phyloP scores from a whole-genome alignment of 495 filamentous ascomycete species.

The Neurospora hispaniola region DNA sequence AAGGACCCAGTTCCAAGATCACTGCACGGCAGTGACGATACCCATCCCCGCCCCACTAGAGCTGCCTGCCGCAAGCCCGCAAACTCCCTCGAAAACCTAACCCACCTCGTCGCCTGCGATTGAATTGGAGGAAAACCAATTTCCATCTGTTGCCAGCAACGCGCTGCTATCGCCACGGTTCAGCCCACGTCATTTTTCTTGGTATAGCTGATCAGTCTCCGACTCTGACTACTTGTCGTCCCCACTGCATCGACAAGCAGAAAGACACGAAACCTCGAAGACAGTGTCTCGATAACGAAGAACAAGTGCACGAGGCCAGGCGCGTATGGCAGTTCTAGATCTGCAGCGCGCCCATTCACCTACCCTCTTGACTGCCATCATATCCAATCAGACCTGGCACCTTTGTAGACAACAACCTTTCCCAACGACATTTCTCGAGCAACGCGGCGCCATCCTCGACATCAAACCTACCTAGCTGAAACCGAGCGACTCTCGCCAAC shows the following conservation, averaged over 20 bases:
- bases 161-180: not conserved
- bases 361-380: not conserved
- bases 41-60: not conserved
- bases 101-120: not conserved
- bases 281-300: not conserved
- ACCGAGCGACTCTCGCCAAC: slow-evolving; percentile 3
- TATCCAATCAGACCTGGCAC: not conserved
- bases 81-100: not conserved
- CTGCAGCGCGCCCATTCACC: not conserved
- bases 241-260: not conserved
- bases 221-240: not conserved
- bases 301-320: not conserved
- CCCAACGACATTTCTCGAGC: not conserved
- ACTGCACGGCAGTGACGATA: not conserved
- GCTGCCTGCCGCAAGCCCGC: not conserved
- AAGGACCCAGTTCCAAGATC: not conserved
- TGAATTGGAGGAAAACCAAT: not conserved
- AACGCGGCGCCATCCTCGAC: not conserved
- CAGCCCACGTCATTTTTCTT: not conserved
- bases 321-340: not conserved
- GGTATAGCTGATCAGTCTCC: not conserved
- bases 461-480: not conserved
- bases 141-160: not conserved
- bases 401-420: not conserved
- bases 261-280: not conserved